A percentile compares a stretch with the other conserved stretches of the same genome.
Conservation (phyloP, 805 yeast genomes). For the Hanseniaspora nectarophila region DNA sequence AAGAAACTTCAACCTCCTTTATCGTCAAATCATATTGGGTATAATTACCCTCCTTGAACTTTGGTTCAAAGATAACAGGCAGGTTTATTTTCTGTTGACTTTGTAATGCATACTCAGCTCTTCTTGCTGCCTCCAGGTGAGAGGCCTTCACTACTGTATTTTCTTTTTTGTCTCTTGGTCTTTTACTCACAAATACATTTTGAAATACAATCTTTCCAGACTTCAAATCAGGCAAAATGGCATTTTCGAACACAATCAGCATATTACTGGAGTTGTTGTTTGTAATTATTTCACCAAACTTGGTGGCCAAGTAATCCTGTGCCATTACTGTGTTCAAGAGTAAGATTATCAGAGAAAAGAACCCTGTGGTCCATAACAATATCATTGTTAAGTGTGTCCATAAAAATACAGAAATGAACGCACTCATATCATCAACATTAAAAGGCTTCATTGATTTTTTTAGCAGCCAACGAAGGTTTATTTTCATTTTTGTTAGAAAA, state of each 20-base stretch:
- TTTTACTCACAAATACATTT: conserved; percentile 71
- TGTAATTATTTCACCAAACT: conserved; percentile 72
- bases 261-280: conserved; percentile 55
- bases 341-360: conserved; percentile 65
- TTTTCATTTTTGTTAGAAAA: conserved; percentile 32
- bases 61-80: conserved; percentile 28
- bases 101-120: conserved; percentile 32
- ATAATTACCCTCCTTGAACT: conserved; percentile 78
- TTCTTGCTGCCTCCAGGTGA: conserved; percentile 57
- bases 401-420: conserved; percentile 82
- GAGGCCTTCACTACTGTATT: conserved; percentile 53
- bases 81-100: conserved; percentile 18
- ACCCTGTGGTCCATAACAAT: conserved; percentile 82
- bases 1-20: conserved; percentile 67
- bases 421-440: conserved; percentile 83
- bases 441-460: conserved; percentile 70
- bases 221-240: conserved; percentile 88
- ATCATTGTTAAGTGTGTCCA: conserved; percentile 76
- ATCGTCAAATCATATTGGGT: conserved; percentile 90
- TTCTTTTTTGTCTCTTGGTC: conserved; percentile 47
- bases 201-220: conserved; percentile 74
- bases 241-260: conserved; percentile 80
- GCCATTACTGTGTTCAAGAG: conserved; percentile 47
- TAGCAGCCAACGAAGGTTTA: conserved; percentile 59
- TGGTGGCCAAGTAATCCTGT: conserved; percentile 69